Evolutionary conservation across 2,329 filamentous ascomycete species (phyloP), one percentile per base, ranked within the genome.

Genomic region (Fusarium lateritium): DNA sequence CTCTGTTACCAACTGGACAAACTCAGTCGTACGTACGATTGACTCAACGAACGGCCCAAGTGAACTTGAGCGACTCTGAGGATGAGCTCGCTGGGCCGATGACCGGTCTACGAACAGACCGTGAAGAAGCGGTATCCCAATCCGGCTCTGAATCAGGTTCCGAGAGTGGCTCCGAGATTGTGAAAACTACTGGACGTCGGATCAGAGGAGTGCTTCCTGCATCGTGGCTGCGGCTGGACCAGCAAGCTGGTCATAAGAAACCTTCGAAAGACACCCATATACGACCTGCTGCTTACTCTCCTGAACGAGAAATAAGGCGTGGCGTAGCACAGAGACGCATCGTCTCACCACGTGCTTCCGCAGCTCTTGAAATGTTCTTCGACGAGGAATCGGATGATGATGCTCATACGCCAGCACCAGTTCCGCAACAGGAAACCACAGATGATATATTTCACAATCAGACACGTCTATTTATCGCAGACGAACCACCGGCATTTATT

Each of bases 181-280:
- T 79, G n/a, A 76, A 81, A 26, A 75, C 73, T 21, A 79, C 81
- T 57, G 79, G 80, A 36, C 83, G 78, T 53, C 81, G 82, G 52
- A 87, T 91, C 47, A 83, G 83, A 54, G 88, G 89, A 22, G 88
- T 91, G 9, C 81, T 91, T 44, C 89, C 89, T 39, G 89, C 89
- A n/a, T 91, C 89, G 7, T 91, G 89, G 86, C 81, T 91, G 56
- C 84, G 89, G 42, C 76, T 91, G 24, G 87, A 90, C 71, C 84
- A 86, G 59, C 80, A 84, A 56, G 67, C 78, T 31, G 77, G 73
- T 69, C 73, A 73, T 17, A 71, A 74, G 59, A 80, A 77, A 56
- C 72, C 70, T 36, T 65, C 74, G 51, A 77, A 76, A 56, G 75
- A 76, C 46, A 49, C 65, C 9, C 65, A 69, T 21, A 76, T 70